Percentiles rank a stretch among this genome's conserved stretches.
Conservation (phyloP, 768 basidiomycete genomes). For the Trametes cingulata region DNA sequence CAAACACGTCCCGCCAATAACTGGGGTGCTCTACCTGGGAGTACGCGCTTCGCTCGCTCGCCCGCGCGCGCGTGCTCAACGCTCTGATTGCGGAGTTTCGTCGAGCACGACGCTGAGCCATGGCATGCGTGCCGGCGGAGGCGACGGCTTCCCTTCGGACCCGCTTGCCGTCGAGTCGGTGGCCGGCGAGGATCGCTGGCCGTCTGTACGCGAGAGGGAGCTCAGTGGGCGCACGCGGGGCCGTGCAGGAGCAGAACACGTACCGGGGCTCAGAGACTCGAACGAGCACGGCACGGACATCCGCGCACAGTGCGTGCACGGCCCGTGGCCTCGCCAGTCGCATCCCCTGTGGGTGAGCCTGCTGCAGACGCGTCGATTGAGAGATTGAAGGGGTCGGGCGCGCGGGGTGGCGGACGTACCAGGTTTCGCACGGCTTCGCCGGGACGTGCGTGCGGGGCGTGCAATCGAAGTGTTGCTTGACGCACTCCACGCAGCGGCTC, state of each 20-base stretch:
- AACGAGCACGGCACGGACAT: not conserved
- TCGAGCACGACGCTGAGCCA: too few relatives aligned
- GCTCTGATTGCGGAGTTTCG: too few relatives aligned
- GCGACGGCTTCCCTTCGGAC: too few relatives aligned
- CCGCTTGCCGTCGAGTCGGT: too few relatives aligned
- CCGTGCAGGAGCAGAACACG: not conserved
- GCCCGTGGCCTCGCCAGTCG: not conserved
- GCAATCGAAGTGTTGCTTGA: not conserved
- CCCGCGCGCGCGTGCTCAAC: too few relatives aligned
- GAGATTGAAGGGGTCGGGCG: not conserved
- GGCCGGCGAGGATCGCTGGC: not conserved
- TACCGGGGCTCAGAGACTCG: not conserved
- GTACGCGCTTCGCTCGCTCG: too few relatives aligned
- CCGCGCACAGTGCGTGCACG: conserved; percentile 4
- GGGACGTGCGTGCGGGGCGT: not conserved
- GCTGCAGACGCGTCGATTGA: conserved; percentile 1
- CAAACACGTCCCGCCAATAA: too few relatives aligned
- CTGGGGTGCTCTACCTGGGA: too few relatives aligned
- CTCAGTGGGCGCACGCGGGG: not conserved
- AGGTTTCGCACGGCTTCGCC: not conserved
- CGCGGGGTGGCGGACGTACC: not conserved
- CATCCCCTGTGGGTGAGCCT: conserved; percentile 1
- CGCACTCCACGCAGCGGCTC: not conserved
- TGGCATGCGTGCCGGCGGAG: too few relatives aligned
- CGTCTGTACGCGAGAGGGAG: not conserved